Percentiles rank a stretch among this genome's conserved stretches.
Evolutionary conservation across 2,329 filamentous ascomycete genomes (phyloP).

Genomic region (Tolypocladium pustulatum): DNA sequence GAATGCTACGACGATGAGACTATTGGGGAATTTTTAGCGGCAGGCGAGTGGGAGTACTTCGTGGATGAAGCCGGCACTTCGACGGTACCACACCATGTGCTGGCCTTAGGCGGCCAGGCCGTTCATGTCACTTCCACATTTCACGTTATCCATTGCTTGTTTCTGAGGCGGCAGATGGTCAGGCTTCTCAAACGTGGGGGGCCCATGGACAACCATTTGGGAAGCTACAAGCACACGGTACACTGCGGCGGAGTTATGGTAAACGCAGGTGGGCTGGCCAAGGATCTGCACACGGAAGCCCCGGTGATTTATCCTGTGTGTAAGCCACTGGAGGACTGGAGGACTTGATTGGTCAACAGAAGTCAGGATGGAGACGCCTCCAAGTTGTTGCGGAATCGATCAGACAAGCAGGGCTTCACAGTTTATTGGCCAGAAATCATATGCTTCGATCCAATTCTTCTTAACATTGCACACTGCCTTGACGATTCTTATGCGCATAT

Average conservation of each 20-base stretch:
- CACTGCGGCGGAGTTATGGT: slow-evolving; percentile 1
- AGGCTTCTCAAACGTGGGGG: background rate
- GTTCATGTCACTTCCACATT: slow-evolving; percentile 1
- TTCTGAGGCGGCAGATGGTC: slow-evolving; percentile 2
- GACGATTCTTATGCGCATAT: no score
- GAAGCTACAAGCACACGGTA: slow-evolving; percentile 2
- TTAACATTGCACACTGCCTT: background rate
- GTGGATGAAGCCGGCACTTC: background rate
- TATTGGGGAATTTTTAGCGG: slow-evolving; percentile 1
- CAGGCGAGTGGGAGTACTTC: slow-evolving; percentile 1
- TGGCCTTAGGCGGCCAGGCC: background rate
- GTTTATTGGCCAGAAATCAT: background rate
- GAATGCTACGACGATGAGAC: slow-evolving; percentile 3
- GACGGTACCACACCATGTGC: background rate
- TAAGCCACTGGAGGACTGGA: background rate
- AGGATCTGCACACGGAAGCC: slow-evolving; percentile 1
- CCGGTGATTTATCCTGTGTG: slow-evolving; percentile 2
- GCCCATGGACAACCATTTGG: slow-evolving; percentile 2
- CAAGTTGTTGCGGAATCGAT: no score
- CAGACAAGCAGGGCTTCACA: background rate
- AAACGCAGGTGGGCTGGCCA: background rate
- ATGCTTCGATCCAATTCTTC: background rate
- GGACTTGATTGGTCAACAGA: background rate
- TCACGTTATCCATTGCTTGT: slow-evolving; percentile 1
- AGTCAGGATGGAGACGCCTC: no score